A percentile compares a stretch with the other conserved stretches of the same genome.
phyloP scores from a whole-genome alignment of 2,329 filamentous ascomycete genomes.

The Fonsecaea monophora region DNA sequence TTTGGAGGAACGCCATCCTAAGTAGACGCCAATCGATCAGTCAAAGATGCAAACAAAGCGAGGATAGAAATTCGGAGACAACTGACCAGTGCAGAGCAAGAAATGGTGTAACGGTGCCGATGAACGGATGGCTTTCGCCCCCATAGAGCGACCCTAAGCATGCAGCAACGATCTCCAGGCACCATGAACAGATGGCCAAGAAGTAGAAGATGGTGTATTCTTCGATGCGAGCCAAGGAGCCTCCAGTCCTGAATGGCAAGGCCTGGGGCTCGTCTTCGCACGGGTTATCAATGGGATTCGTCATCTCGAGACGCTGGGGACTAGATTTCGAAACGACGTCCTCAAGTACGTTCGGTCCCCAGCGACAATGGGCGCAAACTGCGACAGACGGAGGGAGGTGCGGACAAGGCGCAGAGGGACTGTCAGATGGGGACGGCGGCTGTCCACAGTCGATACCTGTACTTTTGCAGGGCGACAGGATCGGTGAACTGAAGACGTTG shows the following conservation, averaged over 20 bases:
- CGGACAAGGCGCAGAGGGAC: background rate
- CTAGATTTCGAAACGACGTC: background rate
- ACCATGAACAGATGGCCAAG: conserved; percentile 28
- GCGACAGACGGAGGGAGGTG: background rate
- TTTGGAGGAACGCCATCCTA: conserved; percentile 33
- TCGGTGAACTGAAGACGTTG: background rate
- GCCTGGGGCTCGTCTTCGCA: conserved; percentile 28
- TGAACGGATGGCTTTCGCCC: conserved; percentile 32
- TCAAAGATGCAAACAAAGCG: background rate
- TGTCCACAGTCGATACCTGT: background rate
- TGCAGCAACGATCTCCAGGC: conserved; percentile 29
- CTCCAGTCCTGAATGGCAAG: conserved; percentile 28
- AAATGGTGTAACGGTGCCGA: conserved; percentile 29
- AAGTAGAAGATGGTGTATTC: conserved; percentile 35
- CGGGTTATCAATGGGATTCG: conserved; percentile 28
- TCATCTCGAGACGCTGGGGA: conserved; percentile 16
- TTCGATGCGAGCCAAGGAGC: conserved; percentile 27
- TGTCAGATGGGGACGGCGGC: background rate
- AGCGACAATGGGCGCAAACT: background rate
- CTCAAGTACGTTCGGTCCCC: background rate
- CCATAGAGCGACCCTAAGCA: conserved; percentile 32
- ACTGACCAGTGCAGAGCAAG: conserved; percentile 28
- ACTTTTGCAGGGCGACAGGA: background rate
- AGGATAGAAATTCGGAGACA: background rate
- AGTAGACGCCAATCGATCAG: background rate